These are phyloP conservation scores for Naganishia friedmannii DNA, from an alignment of 768 basidiomycete species.

Conservation along the genomic window DNA sequence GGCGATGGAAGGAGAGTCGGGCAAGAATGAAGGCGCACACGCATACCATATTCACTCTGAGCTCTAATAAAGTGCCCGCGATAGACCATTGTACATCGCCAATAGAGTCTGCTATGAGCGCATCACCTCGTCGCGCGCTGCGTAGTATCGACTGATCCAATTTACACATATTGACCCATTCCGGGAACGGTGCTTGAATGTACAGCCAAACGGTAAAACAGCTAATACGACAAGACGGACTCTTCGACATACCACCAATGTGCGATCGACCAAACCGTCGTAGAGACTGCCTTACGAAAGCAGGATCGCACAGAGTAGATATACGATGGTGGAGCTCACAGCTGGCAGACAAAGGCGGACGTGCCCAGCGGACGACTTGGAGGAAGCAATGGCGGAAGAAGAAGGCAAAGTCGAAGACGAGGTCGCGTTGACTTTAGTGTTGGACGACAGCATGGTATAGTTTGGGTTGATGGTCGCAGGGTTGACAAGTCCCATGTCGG, in stretches of 20 bases:
- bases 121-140: no score
- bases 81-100: no score
- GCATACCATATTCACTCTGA: not conserved
- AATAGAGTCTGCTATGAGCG: no score
- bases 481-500: constrained; percentile 28
- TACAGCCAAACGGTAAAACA: not conserved
- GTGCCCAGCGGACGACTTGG: not conserved
- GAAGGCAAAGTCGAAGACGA: not conserved
- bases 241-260: not conserved
- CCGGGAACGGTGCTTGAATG: no score
- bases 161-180: no score
- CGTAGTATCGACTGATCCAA: no score
- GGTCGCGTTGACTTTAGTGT: constrained; percentile 1
- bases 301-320: not conserved
- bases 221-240: not conserved
- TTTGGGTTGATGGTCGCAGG: constrained; percentile 31
- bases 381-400: not conserved
- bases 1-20: not conserved
- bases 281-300: not conserved
- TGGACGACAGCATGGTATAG: constrained; percentile 23
- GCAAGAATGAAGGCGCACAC: not conserved
- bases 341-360: not conserved
- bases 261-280: not conserved
- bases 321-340: not conserved
- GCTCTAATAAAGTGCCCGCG: no score